Base-by-base conservation (phyloP, 129 eudicot species). In the Pittosporum tobira region DNA sequence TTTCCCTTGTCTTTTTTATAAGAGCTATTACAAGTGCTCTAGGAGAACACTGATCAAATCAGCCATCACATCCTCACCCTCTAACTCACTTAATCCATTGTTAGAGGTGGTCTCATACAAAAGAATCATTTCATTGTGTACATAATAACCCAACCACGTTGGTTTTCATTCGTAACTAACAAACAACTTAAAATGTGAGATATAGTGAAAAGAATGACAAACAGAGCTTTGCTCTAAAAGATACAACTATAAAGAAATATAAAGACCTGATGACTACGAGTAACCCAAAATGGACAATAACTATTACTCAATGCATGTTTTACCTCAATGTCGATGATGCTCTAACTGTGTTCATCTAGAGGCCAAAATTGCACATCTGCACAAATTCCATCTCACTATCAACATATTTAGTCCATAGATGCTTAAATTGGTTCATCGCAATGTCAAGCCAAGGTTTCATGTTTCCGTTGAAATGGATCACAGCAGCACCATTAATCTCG, bases 361-460 rank as follows among this genome's bases (percentile, higher is more conserved):
- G 65, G 48, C 91, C 91, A 63, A 88, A 88, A 75, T 88, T 88
- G 93, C 97, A 88, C 77, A 81, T 73, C 77, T 81, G 97, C 79
- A 88, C 81, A 62, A 72, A 84, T 62, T 79, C 87, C 83, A 79
- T 74, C 19, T 79, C 83, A 12, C 48, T 66, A 74, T 84, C 94
- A 29, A 88, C 83, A 54, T 88, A 84, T 72, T 88, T 88, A 16
- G 97, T 79, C 97, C 97, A 88, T 1, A 84, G 88, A 65, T 81
- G 76, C 88, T 88, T 88, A 60, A 71, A 88, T 61, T 77, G 94
- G 65, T 84, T 88, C 91, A 84, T 66, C 24, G 88, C 95, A 54
- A 88, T 88, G 67, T 88, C 97, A 34, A 88, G 94, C 97, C 97
- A 88, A 45, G 97, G 97, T 67, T 88, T 88, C 97, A 88, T 88